Evolutionary conservation across 306 rosid species (phyloP).

Genomic region (Spatholobus suberectus): DNA sequence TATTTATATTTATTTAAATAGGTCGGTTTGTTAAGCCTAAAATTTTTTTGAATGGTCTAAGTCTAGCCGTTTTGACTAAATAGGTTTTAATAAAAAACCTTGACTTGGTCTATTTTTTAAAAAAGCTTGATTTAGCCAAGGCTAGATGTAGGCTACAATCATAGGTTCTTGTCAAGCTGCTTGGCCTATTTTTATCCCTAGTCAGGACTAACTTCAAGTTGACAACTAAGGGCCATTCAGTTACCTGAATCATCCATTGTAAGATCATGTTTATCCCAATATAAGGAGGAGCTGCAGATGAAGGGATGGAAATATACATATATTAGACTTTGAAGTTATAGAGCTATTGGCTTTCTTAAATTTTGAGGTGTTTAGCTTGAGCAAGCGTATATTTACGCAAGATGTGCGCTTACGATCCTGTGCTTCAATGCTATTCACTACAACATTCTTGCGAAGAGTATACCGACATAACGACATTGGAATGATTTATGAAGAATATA

Average conservation of each 20-base stretch:
- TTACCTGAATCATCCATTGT: conserved; percentile 1
- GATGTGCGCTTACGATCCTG: not conserved
- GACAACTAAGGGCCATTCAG: not conserved
- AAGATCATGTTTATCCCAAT: not conserved
- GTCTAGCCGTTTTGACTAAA: no score
- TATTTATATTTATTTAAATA: no score
- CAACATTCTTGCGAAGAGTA: conserved; percentile 12
- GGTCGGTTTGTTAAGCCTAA: no score
- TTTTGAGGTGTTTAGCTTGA: not conserved
- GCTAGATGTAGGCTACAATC: no score
- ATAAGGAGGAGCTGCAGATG: conserved; percentile 7
- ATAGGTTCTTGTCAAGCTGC: no score
- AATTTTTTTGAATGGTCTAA: no score
- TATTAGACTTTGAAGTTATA: conserved; percentile 17
- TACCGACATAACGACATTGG: not conserved
- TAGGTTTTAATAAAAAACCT: no score
- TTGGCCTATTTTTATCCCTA: no score
- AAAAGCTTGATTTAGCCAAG: no score
- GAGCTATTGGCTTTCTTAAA: not conserved
- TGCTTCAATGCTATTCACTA: not conserved
- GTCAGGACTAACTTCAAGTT: conserved; percentile 14
- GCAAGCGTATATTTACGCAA: not conserved
- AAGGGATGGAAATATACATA: not conserved
- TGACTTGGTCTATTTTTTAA: no score
- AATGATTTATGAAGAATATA: not conserved